Evolutionary conservation across 176 grass and related monocot genomes (phyloP).

Genomic region (Otatea glauca): DNA sequence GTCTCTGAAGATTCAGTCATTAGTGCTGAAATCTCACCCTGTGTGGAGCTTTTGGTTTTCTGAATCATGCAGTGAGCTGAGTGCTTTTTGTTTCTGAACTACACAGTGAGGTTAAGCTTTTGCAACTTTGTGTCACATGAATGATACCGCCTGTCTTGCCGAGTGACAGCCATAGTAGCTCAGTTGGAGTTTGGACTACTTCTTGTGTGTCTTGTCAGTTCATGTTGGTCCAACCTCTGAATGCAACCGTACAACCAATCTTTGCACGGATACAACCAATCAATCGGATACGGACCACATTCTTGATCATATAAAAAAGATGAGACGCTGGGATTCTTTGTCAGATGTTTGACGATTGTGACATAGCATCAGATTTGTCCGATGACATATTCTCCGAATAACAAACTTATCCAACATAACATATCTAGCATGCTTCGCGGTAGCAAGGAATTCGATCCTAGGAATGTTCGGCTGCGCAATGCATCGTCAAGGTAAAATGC

Average conservation of each 20-base stretch:
- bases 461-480: too few species aligned
- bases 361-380: neutral
- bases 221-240: neutral
- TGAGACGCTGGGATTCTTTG: neutral
- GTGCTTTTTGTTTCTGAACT: neutral
- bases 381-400: neutral
- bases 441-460: neutral
- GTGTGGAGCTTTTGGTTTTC: neutral
- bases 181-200: neutral
- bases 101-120: neutral
- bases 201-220: neutral
- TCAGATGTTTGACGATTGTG: neutral
- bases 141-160: neutral
- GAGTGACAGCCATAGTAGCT: neutral
- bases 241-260: slow-evolving; percentile 19
- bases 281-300: neutral
- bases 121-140: neutral
- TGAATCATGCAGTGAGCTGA: neutral
- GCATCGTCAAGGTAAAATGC: neutral
- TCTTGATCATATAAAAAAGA: neutral
- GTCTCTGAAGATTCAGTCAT: neutral
- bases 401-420: too few species aligned
- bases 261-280: neutral
- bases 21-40: neutral
- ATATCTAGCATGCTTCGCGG: neutral